Base-by-base conservation (phyloP, 148 eudicot species). In the Rhododendron griersonianum region DNA sequence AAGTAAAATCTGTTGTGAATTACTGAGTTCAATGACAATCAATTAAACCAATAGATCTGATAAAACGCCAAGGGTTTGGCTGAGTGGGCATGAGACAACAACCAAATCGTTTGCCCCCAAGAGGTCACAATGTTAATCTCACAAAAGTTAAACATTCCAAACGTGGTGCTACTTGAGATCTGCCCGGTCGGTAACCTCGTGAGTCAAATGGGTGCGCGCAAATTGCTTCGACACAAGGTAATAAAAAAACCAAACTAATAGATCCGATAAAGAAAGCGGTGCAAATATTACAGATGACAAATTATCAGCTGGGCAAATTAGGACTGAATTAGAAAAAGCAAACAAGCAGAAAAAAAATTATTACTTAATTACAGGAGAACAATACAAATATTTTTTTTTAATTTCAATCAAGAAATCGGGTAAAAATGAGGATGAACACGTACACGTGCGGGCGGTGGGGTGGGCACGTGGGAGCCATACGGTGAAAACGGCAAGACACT, bases 371-470 rank as follows among this genome's bases (percentile, higher is more conserved):
- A 9, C 75, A 69, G 37, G 4, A 23, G 5, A 25, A 69, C 35
- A 23, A 9, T 7, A 25, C 30, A n/a, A 63, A 2, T 51, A 2
- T 13, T 11, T 50, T 1, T 25, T 67, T 67, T 9, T 21, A 23
- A 19, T 19, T 18, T 23, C 21, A 79, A 61, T 61, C 69, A 0
- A 79, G 14, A 23, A n/a, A 63, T 41, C 13, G 33, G 14, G 8
- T 23, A 18, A 35, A 57, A 90, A 92, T 83, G 91, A 84, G 89
- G 92, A 82, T 19, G 81, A 41, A 50, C 86, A 90, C 91, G 18
- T 59, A 76, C 84, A 87, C 94, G 95, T 90, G 92, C 81, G 90
- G 91, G 83, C 39, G 16, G 39, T 8, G 61, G 67, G 4, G 61
- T 59, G 1, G 87, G 91, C 91, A 89, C 90, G 91, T 90, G 69